phyloP scores from a whole-genome alignment of 139 green algal genomes.

The Chlamydomonas sp. region DNA sequence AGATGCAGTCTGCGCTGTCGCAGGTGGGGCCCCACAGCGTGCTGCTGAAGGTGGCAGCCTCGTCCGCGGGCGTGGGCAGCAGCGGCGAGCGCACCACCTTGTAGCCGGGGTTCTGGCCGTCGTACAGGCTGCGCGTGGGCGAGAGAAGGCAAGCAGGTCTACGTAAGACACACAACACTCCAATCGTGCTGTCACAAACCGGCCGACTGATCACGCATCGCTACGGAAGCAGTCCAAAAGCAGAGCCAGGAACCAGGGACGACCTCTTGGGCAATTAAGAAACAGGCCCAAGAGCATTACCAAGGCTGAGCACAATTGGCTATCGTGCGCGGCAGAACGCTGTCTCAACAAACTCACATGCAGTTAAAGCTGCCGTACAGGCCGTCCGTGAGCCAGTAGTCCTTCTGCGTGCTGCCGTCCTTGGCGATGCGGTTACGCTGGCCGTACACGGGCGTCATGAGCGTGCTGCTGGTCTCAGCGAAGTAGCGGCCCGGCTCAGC shows the following conservation, averaged over 20 bases:
- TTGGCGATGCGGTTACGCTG: constrained; percentile 59
- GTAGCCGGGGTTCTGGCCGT: constrained; percentile 63
- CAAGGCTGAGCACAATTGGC: constrained; percentile 38
- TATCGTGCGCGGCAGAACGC: too few species aligned
- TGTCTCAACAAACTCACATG: constrained; percentile 43
- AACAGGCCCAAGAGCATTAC: too few species aligned
- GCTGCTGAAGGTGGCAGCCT: constrained; percentile 45
- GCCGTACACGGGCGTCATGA: constrained; percentile 88
- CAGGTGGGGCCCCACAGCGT: constrained; percentile 93
- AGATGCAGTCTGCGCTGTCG: constrained; percentile 86
- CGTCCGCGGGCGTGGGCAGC: constrained; percentile 43
- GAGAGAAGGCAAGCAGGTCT: not conserved
- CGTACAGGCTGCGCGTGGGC: constrained; percentile 37
- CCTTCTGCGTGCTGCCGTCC: constrained; percentile 52
- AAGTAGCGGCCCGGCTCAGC: constrained; percentile 98
- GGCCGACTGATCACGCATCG: constrained; percentile 60
- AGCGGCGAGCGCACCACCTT: constrained; percentile 58
- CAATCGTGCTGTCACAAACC: not conserved
- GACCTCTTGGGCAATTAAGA: too few species aligned
- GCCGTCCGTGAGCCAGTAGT: constrained; percentile 96
- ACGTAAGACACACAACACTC: not conserved
- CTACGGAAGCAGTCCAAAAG: not conserved
- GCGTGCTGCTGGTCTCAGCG: constrained; percentile 87
- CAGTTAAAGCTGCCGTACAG: constrained; percentile 99
- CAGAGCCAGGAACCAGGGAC: not conserved